Evolutionary conservation across 805 yeast species (phyloP), one percentile per base, ranked within the genome.

Genomic region (Ogataea philodendri): DNA sequence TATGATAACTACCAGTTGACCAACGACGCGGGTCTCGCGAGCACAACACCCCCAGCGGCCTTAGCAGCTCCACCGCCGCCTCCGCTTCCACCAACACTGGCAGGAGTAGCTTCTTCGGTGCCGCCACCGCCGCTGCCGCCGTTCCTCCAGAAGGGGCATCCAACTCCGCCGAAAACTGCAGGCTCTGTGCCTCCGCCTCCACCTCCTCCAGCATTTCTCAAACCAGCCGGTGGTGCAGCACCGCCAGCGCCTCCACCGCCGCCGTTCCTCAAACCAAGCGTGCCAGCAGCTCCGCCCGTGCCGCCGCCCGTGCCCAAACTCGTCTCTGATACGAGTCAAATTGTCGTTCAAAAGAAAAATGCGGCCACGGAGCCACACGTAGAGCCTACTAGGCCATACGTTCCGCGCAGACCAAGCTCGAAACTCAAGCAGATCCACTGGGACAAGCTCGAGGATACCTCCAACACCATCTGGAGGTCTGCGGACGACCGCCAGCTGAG

Each of bases 371-470:
- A 10, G 26, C 26, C 13, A 4, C 9, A 26, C n/a, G 9, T 7
- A 16, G 20, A 26, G 15, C 8, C 21, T 5, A 19, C 19, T 7
- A 26, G 16, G 21, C 29, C 16, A 5, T 30, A 17, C 2, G 20
- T 22, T 7, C 18, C 21, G 8, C 49, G 47, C 28, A 46, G 56
- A 21, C 52, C 58, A 9, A 34, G 53, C 5, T 42, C 51, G 42
- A 79, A 76, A 57, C 61, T 84, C 62, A 84, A 82, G 52, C 94
- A 84, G 51, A 72, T 84, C 44, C 94, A 84, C 49, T 84, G 93
- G 94, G 93, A 84, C 44, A 82, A 77, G 51, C 63, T 84, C 29
- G 84, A 79, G 9, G 58, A 66, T 31, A 64, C 79, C 10, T 63
- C 67, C 11, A 67, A 73, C 26, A 80, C 93, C 0, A 70, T 84